Evolutionary conservation across 345 rosid species (phyloP), one percentile per base, ranked within the genome.

Genomic region (Citropsis articulata): DNA sequence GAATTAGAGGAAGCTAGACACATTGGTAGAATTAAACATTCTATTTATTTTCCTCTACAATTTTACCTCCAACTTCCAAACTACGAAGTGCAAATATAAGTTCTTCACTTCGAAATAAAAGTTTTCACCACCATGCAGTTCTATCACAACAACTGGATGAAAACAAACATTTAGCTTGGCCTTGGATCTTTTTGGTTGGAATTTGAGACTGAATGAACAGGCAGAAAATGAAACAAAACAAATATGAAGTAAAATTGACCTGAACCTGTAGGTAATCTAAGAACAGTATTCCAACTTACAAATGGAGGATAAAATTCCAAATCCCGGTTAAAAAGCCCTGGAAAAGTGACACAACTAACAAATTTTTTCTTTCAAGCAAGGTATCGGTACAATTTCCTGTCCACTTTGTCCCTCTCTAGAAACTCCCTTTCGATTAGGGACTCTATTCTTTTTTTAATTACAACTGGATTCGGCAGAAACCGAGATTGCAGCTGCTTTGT

Each of bases 401-500:
- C 93, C n/a, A 68, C 76, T 48, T 73, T 87, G 77, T 91, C 95
- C 80, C 93, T 85, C 83, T 91, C 93, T 81, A 91, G 83, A 84
- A 91, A 91, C 69, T 91, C 95, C 24, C 95, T 79, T 67, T 91
- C 91, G 2, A 91, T 91, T 31, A 91, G 91, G 27, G 95, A 91
- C 84, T 91, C 95, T 0, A 91, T 91, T 18, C 93, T 81, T 70
- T 91, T 91, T 82, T 91, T 91, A 65, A 91, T 91, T 79, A 85
- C 90, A 0, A 86, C 85, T 0, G 93, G 95, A 59, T 91, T 89
- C 48, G 95, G 88, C 73, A 87, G 85, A 81, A 91, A 91, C 78
- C 93, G 92, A 6, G 91, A 81, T 81, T 89, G 93, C 81, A 91
- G 78, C 81, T 89, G 95, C 86, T 88, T 91, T 22, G 93, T 91